Evolutionary conservation across 1,284 basidiomycete genomes (phyloP).

Genomic region (Malassezia caprae): DNA sequence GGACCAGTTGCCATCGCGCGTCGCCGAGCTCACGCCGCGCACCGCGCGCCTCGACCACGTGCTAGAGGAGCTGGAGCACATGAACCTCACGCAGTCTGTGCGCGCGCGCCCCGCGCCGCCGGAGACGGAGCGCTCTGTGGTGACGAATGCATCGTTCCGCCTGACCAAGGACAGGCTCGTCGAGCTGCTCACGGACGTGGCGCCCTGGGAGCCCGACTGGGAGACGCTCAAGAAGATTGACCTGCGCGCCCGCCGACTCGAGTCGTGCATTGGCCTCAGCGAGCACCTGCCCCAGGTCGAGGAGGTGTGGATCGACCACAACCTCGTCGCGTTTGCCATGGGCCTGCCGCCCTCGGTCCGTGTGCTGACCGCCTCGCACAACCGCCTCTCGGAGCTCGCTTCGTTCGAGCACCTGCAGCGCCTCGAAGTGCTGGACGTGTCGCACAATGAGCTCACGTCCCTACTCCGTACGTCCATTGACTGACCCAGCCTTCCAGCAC

Average conservation of each 20-base stretch:
- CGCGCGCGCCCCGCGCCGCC: neutral
- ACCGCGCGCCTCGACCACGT: constrained; percentile 13
- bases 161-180: constrained; percentile 81
- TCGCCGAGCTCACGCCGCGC: constrained; percentile 4
- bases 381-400: constrained; percentile 68
- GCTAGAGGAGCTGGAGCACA: constrained; percentile 14
- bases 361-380: constrained; percentile 24
- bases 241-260: constrained; percentile 66
- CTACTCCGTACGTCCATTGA: constrained; percentile 18
- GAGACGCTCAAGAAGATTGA: constrained; percentile 68
- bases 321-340: constrained; percentile 36
- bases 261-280: constrained; percentile 80
- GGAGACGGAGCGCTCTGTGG: constrained; percentile 63
- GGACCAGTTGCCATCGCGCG: constrained; percentile 6
- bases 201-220: constrained; percentile 92
- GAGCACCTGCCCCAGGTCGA: constrained; percentile 84
- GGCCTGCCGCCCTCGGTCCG: constrained; percentile 36
- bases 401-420: constrained; percentile 78
- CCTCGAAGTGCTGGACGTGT: constrained; percentile 81
- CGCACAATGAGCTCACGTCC: constrained; percentile 73
- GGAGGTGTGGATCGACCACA: constrained; percentile 58
- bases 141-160: constrained; percentile 84
- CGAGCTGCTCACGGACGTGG: constrained; percentile 83
- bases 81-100: constrained; percentile 9
- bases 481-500: constrained; percentile 17